These are phyloP conservation scores for Friedmanniomyces simplex DNA, from an alignment of 495 filamentous ascomycete genomes.

Conservation along the genomic window DNA sequence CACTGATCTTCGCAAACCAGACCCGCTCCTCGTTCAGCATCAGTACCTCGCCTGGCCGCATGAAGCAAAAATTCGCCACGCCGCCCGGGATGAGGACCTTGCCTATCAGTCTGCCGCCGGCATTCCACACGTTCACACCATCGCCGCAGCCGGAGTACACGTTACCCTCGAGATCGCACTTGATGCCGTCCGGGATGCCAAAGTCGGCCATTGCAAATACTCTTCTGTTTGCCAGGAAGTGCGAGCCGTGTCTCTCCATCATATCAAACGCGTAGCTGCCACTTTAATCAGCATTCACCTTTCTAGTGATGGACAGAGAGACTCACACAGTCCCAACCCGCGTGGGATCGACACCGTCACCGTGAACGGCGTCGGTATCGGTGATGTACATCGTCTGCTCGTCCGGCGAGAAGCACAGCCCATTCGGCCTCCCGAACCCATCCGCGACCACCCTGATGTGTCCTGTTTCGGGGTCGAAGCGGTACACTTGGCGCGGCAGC, in stretches of 20 bases:
- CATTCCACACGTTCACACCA: conserved; percentile 33
- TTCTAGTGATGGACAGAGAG: neutral
- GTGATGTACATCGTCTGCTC: conserved; percentile 41
- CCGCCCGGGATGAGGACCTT: conserved; percentile 27
- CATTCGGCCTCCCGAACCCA: conserved; percentile 38
- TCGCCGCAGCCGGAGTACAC: conserved; percentile 40
- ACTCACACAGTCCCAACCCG: conserved; percentile 9
- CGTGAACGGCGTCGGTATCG: conserved; percentile 27
- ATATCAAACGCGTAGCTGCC: conserved; percentile 10
- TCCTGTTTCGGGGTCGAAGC: conserved; percentile 39
- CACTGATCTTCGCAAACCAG: conserved; percentile 1
- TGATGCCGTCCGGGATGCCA: conserved; percentile 33
- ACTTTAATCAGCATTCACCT: neutral
- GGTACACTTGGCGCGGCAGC: conserved; percentile 39
- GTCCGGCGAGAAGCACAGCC: conserved; percentile 38
- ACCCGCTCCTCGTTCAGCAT: conserved; percentile 8
- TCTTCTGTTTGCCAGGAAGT: conserved; percentile 9
- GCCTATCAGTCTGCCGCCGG: conserved; percentile 35
- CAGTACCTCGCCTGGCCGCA: neutral
- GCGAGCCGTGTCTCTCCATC: neutral
- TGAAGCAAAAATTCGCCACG: conserved; percentile 19
- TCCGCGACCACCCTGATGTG: conserved; percentile 42
- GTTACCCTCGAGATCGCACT: conserved; percentile 37
- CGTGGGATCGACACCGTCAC: neutral
- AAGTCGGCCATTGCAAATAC: conserved; percentile 17